Evolutionary conservation across 768 basidiomycete species (phyloP), one percentile per base, ranked within the genome.

Genomic region (Leucosporidium yakuticum): DNA sequence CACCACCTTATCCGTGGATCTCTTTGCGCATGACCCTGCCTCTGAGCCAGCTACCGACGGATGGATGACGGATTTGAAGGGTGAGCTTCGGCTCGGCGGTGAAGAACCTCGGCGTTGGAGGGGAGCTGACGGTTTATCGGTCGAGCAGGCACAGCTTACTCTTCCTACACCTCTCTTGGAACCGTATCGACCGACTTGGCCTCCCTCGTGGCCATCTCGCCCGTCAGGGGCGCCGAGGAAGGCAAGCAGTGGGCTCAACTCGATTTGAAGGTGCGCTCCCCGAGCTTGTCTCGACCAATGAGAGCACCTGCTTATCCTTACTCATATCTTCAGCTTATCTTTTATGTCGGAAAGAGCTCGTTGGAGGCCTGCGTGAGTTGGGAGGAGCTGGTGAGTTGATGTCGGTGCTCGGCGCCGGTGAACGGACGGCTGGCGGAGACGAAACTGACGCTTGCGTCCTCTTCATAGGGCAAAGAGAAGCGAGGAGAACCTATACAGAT

Each of bases 341-440:
- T 71, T 14, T 47, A 36, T 39, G 53, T 59, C 12, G 69, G 66
- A 19, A 44, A 47, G 17, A 31, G 14, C 6, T 54, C 63, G 21
- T 23, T 67, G 15, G 69, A 71, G 34, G 63, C 63, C 0, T 15
- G 17, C 8, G 58, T 65, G 0, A 48, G 31, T 2, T 71, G 70
- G 70, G 17, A 9, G 3, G 60, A 67, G 49, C 23, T 51, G 1
- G 66, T 63, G 27, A 47, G 60, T 39, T 15, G 11, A 15, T 8
- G 11, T 44, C 39, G 39, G 39, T 44, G 39, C 39, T 44, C 39
- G 39, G 39, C 39, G 39, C 39, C 11, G 39, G 14, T 12, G 39
- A 5, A 36, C 6, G 39, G 14, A 7, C 8, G 39, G n/a, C n/a
- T n/a, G n/a, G n/a, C n/a, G n/a, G n/a, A n/a, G 11, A 44, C 3